Conservation (phyloP, 805 yeast species). For the Pichia gijzeniarum region DNA sequence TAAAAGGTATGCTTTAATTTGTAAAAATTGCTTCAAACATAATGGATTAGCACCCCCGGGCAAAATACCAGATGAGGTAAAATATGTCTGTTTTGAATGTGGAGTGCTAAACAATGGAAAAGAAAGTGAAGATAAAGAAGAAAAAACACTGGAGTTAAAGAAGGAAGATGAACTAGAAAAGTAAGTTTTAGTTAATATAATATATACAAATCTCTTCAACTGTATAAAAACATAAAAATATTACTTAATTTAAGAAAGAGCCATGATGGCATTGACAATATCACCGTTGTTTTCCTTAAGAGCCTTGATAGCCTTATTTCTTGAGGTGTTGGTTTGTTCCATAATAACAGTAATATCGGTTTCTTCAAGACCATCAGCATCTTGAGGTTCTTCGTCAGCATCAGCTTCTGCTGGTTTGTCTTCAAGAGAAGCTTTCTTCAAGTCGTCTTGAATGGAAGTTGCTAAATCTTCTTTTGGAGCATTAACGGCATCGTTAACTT, state of each 20-base stretch:
- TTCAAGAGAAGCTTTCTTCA: constrained; percentile 53
- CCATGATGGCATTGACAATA: constrained; percentile 94
- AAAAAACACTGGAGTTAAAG: neutral
- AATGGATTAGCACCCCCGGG: constrained; percentile 82
- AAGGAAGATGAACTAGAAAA: neutral
- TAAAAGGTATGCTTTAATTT: constrained; percentile 64
- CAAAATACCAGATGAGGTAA: constrained; percentile 41
- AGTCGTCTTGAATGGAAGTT: constrained; percentile 68
- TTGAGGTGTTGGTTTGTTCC: constrained; percentile 86
- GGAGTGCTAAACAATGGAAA: constrained; percentile 31
- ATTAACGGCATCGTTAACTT: constrained; percentile 36
- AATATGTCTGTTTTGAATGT: constrained; percentile 62
- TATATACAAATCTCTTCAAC: neutral
- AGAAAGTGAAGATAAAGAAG: neutral
- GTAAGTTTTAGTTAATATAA: neutral
- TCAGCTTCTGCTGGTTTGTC: constrained; percentile 33
- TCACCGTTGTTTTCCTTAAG: constrained; percentile 85
- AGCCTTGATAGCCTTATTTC: constrained; percentile 88
- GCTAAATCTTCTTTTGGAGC: constrained; percentile 50
- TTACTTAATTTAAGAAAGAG: constrained; percentile 33
- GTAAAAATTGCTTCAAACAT: constrained; percentile 57
- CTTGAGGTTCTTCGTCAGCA: constrained; percentile 58
- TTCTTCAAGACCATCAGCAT: constrained; percentile 75
- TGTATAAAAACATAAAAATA: neutral
- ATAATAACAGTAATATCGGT: constrained; percentile 81